Evolutionary conservation across 2,329 filamentous ascomycete genomes (phyloP).

Genomic region (Exophiala sideris): DNA sequence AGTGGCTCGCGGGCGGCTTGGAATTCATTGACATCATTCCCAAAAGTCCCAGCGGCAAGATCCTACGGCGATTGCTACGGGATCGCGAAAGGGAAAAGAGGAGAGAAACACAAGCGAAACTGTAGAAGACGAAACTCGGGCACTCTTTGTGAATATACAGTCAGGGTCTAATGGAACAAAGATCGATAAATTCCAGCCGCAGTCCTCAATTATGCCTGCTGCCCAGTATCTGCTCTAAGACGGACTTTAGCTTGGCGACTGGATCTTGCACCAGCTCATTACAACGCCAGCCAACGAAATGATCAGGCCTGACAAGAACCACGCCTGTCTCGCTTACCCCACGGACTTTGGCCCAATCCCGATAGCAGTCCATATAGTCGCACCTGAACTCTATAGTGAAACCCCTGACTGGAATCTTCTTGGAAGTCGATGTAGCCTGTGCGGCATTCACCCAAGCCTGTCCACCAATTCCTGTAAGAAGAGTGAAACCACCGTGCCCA

Average conservation of each 20-base stretch:
- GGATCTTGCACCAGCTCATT: slow-evolving; percentile 5
- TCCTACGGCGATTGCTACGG: slow-evolving; percentile 60
- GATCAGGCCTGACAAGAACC: neutral
- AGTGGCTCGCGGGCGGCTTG: slow-evolving; percentile 57
- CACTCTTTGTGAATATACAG: no score
- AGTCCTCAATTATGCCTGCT: no score
- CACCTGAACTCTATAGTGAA: slow-evolving; percentile 20
- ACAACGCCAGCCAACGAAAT: slow-evolving; percentile 42
- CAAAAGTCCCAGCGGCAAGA: slow-evolving; percentile 49
- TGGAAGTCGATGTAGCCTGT: no score
- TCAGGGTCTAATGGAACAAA: no score
- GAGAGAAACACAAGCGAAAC: slow-evolving; percentile 60
- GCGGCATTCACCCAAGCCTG: no score
- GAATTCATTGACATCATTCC: slow-evolving; percentile 50
- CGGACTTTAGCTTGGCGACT: neutral
- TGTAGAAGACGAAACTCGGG: slow-evolving; percentile 44
- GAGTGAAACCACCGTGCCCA: no score
- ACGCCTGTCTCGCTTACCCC: neutral
- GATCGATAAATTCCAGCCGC: no score
- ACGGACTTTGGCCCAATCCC: slow-evolving; percentile 47
- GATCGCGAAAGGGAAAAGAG: slow-evolving; percentile 70
- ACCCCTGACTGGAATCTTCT: slow-evolving; percentile 48
- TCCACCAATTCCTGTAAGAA: no score
- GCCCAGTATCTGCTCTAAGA: neutral
- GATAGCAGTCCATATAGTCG: slow-evolving; percentile 41